These are phyloP conservation scores for Rhamnella rubrinervis DNA, from an alignment of 331 rosid genomes.

Conservation along the genomic window DNA sequence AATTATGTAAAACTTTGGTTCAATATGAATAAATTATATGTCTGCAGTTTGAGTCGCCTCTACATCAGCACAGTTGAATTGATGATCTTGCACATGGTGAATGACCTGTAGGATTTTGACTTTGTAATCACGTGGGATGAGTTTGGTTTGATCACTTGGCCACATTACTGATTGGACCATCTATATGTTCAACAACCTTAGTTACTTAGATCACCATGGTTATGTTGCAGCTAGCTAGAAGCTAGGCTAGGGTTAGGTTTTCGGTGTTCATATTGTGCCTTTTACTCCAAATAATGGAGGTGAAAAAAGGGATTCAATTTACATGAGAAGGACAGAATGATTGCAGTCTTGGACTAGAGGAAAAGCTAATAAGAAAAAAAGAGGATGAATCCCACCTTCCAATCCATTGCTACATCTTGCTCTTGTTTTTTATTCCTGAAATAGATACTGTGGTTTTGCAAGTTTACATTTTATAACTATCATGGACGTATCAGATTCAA, in stretches of 20 bases:
- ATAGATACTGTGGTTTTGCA: too few species aligned
- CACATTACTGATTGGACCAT: background rate
- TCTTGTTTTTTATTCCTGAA: too few species aligned
- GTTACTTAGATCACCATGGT: too few species aligned
- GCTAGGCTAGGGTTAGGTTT: too few species aligned
- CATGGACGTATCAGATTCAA: too few species aligned
- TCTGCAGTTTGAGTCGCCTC: background rate
- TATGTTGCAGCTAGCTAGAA: too few species aligned
- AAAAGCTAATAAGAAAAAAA: too few species aligned
- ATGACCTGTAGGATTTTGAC: constrained; percentile 4
- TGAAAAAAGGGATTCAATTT: constrained; percentile 5
- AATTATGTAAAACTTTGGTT: background rate
- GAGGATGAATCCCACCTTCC: background rate
- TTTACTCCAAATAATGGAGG: constrained; percentile 16
- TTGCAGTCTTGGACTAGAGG: background rate
- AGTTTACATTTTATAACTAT: too few species aligned
- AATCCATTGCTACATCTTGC: too few species aligned
- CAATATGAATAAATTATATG: too few species aligned
- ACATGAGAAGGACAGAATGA: background rate
- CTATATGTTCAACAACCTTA: too few species aligned
- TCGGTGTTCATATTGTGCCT: too few species aligned
- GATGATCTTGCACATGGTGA: background rate
- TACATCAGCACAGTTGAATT: constrained; percentile 14
- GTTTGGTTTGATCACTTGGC: constrained; percentile 3
- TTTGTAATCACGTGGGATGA: background rate